phyloP scores from a whole-genome alignment of 106 monocot species.

The Triglochin maritima region DNA sequence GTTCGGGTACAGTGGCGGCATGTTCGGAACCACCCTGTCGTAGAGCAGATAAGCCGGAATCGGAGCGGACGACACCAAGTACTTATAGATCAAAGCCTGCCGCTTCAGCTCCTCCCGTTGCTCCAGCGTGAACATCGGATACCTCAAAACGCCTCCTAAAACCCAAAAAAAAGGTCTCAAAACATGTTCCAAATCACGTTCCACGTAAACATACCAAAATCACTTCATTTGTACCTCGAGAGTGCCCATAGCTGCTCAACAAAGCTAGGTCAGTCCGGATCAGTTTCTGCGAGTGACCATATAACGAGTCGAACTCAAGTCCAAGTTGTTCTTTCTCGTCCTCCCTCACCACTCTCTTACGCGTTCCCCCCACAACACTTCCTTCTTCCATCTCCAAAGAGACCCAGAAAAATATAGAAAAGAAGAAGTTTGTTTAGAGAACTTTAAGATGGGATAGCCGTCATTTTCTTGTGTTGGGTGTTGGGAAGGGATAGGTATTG shows the following conservation, averaged over 20 bases:
- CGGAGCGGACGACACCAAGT: constrained; percentile 21
- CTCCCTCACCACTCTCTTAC: neutral
- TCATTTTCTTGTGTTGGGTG: neutral
- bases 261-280: constrained; percentile 4
- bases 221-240: too few species aligned
- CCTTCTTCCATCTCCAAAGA: constrained; percentile 10
- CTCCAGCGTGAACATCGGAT: constrained; percentile 11
- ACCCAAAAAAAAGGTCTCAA: neutral
- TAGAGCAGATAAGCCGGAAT: constrained; percentile 27
- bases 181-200: too few species aligned
- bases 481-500: neutral
- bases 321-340: constrained; percentile 1
- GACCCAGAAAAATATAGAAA: neutral
- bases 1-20: constrained; percentile 7
- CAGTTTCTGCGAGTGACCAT: constrained; percentile 8
- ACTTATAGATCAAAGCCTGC: constrained; percentile 34
- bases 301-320: constrained; percentile 8
- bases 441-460: neutral
- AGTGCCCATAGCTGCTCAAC: neutral
- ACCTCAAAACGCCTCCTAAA: neutral
- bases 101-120: constrained; percentile 41
- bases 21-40: constrained; percentile 5
- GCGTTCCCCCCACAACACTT: neutral
- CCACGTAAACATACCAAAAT: too few species aligned
- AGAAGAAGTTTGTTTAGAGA: neutral